Conservation (phyloP, 2,329 filamentous ascomycete genomes). For the Aspergillus alliaceus region DNA sequence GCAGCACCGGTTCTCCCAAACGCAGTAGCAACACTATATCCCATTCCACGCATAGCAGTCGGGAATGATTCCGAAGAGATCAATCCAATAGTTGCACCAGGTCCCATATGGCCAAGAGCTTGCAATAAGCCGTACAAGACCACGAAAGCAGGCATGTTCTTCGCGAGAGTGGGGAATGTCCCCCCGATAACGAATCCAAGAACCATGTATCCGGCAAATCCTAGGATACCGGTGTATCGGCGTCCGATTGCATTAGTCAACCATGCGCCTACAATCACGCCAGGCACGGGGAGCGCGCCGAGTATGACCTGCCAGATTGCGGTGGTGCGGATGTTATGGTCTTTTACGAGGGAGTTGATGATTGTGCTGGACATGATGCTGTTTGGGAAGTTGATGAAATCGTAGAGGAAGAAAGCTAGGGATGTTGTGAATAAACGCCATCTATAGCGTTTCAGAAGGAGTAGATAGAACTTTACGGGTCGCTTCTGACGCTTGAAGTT, state of each 20-base stretch:
- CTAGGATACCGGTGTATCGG: slow-evolving; percentile 29
- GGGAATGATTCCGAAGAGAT: slow-evolving; percentile 35
- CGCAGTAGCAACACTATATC: slow-evolving; percentile 33
- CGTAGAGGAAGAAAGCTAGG: slow-evolving; percentile 37
- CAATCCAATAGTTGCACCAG: slow-evolving; percentile 34
- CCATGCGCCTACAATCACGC: slow-evolving; percentile 34
- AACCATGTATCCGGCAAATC: slow-evolving; percentile 29
- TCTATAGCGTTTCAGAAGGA: slow-evolving; percentile 30
- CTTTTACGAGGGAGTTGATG: slow-evolving; percentile 32
- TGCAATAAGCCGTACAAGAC: slow-evolving; percentile 36
- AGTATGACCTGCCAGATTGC: slow-evolving; percentile 39
- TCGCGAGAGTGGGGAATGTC: slow-evolving; percentile 24
- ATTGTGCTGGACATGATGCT: slow-evolving; percentile 38
- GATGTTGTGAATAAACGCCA: slow-evolving; percentile 31
- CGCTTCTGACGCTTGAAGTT: slow-evolving; percentile 31
- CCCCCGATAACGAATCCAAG: slow-evolving; percentile 36
- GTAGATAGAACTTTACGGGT: slow-evolving; percentile 23
- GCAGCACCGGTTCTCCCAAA: slow-evolving; percentile 37
- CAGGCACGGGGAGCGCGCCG: slow-evolving; percentile 33
- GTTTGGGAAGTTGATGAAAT: slow-evolving; percentile 41
- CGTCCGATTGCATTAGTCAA: slow-evolving; percentile 35
- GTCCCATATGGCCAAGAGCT: slow-evolving; percentile 35
- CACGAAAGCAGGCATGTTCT: slow-evolving; percentile 33
- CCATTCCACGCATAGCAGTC: slow-evolving; percentile 34
- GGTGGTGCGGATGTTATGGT: slow-evolving; percentile 32